Evolutionary conservation across 805 yeast species (phyloP).

Genomic region (Candida tammaniensis): DNA sequence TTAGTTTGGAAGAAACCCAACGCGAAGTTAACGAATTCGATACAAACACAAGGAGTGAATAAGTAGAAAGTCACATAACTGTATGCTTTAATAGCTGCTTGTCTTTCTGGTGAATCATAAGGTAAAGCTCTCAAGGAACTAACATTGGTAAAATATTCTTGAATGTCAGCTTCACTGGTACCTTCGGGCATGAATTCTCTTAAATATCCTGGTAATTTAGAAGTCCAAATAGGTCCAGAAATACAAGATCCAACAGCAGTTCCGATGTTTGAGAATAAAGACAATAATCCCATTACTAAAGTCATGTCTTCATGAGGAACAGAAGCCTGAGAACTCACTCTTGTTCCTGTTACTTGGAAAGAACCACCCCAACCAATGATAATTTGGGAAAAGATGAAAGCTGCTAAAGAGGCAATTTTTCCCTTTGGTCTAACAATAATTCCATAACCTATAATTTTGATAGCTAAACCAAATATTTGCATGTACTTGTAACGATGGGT

Average conservation of each 20-base stretch:
- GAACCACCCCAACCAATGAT: constrained; percentile 42
- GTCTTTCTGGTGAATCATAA: constrained; percentile 23
- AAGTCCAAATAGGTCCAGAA: constrained; percentile 31
- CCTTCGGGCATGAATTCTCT: constrained; percentile 23
- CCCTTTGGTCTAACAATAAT: constrained; percentile 17
- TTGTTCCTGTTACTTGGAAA: constrained; percentile 31
- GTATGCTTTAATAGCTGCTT: constrained; percentile 32
- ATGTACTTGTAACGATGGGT: constrained; percentile 35
- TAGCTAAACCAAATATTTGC: constrained; percentile 29
- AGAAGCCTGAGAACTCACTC: constrained; percentile 38
- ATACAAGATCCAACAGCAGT: constrained; percentile 39
- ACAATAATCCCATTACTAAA: constrained; percentile 33
- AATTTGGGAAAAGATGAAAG: constrained; percentile 31
- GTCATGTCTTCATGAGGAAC: constrained; percentile 43
- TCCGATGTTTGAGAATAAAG: constrained; percentile 35
- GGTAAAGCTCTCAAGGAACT: constrained; percentile 20
- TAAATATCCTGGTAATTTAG: constrained; percentile 28
- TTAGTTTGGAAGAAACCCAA: constrained; percentile 30
- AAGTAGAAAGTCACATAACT: constrained; percentile 24
- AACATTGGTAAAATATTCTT: constrained; percentile 19
- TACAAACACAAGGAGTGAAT: constrained; percentile 25
- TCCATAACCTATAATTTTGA: constrained; percentile 33
- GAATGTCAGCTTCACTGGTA: constrained; percentile 17
- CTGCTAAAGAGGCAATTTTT: constrained; percentile 24
- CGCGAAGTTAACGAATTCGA: constrained; percentile 26